Evolutionary conservation across 495 filamentous ascomycete genomes (phyloP), one percentile per base, ranked within the genome.

Genomic region (Thermothielavioides terrestris): DNA sequence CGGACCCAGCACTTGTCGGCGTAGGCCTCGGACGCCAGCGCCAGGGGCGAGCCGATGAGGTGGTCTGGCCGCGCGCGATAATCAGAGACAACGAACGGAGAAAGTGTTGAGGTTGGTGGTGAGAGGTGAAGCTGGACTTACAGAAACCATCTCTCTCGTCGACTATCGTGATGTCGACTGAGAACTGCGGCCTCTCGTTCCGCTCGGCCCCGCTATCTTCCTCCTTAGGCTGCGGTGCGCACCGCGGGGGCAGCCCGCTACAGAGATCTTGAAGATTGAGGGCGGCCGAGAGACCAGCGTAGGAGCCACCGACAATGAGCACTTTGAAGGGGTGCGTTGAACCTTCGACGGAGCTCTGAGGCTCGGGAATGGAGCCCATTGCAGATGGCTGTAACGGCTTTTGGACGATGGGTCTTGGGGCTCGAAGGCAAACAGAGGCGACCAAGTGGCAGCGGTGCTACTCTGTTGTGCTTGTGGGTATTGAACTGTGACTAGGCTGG

Each of bases 101-200:
- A n/a, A n/a, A n/a, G n/a, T n/a, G n/a, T n/a, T n/a, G 46, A 45
- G 26, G 28, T 20, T 35, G 25, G 39, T 17, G 6, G n/a, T 21
- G n/a, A 6, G 25, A 14, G 18, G n/a, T 36, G 28, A 10, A 20
- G 6, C n/a, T n/a, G n/a, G 26, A 55, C 66, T 64, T 57, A 85
- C 82, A 85, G 61, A 76, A 85, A 22, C 84, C 84, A 71, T 88
- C 84, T 20, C 80, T 68, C 50, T 85, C 79, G 55, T 88, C 83
- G 5, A 85, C 76, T 8, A 88, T 69, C 9, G 81, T 85, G 39
- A 85, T 79, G 31, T 84, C 68, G 17, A 85, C 55, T 1, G 74
- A 68, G 28, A 80, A 70, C 14, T 64, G 61, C 17, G 50, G 64
- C 44, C 41, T 31, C 35, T 59, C 61, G 17, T 49, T 12, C 1